A percentile compares a stretch with the other conserved stretches of the same genome.
Conservation (phyloP, 768 basidiomycete genomes). For the Collybiopsis confluens region DNA sequence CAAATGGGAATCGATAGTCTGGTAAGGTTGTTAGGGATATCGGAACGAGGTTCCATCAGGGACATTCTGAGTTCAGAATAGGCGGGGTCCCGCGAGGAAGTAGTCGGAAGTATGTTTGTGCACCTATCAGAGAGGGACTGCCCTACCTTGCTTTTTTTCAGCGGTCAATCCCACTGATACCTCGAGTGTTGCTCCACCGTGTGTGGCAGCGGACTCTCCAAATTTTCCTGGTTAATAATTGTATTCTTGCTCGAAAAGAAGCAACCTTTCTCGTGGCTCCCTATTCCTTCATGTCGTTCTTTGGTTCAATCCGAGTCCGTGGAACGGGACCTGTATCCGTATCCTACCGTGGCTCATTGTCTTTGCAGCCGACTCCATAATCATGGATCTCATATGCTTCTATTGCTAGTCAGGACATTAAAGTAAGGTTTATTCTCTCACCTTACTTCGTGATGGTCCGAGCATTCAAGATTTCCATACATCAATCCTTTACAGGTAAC, state of each 20-base stretch:
- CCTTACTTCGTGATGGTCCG: slow-evolving; percentile 4
- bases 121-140: not conserved
- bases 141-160: not conserved
- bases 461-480: not conserved
- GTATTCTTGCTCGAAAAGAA: not conserved
- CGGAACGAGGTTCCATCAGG: no score
- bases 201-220: not conserved
- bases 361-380: not conserved
- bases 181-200: not conserved
- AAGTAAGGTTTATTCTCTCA: not conserved
- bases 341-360: no score
- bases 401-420: not conserved
- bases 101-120: not conserved
- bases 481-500: slow-evolving; percentile 1
- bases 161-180: not conserved
- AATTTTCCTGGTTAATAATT: no score
- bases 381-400: not conserved
- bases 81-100: not conserved
- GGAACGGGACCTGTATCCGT: slow-evolving; percentile 1
- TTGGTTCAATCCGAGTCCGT: not conserved
- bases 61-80: not conserved
- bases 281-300: not conserved
- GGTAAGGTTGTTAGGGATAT: not conserved
- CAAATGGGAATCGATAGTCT: not conserved
- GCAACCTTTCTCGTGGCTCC: slow-evolving; percentile 2